These are phyloP conservation scores for Zygosaccharomyces sapae DNA, from an alignment of 1,139 yeast genomes.

Conservation along the genomic window DNA sequence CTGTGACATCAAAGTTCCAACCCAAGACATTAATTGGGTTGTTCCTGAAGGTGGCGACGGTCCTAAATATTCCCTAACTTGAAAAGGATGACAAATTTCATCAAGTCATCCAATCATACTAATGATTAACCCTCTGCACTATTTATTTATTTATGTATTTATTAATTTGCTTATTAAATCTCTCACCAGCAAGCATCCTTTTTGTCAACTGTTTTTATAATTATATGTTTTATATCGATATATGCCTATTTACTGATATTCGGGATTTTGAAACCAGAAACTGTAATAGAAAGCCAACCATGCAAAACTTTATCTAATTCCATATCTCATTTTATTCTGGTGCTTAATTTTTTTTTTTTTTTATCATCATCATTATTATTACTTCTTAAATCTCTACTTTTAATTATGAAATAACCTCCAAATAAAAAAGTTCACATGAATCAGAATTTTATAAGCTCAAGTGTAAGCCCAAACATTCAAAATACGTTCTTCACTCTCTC, in stretches of 20 bases:
- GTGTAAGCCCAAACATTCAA: constrained; percentile 39
- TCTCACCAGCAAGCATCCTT: neutral
- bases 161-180: neutral
- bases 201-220: neutral
- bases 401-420: no score
- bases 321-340: neutral
- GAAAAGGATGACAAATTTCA: neutral
- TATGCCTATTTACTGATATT: neutral
- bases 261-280: neutral
- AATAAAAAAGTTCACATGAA: no score
- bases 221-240: neutral
- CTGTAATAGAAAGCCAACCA: neutral
- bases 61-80: constrained; percentile 64
- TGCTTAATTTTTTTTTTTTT: neutral
- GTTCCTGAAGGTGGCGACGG: constrained; percentile 99
- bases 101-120: neutral
- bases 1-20: constrained; percentile 93
- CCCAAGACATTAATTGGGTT: constrained; percentile 90
- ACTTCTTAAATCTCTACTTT: no score
- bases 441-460: constrained; percentile 1
- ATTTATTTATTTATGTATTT: constrained; percentile 6
- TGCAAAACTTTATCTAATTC: neutral
- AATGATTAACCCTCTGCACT: no score
- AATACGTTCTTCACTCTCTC: constrained; percentile 39
- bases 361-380: no score